phyloP scores from a whole-genome alignment of 805 yeast genomes.

The Kodamaea neixiangensis region DNA sequence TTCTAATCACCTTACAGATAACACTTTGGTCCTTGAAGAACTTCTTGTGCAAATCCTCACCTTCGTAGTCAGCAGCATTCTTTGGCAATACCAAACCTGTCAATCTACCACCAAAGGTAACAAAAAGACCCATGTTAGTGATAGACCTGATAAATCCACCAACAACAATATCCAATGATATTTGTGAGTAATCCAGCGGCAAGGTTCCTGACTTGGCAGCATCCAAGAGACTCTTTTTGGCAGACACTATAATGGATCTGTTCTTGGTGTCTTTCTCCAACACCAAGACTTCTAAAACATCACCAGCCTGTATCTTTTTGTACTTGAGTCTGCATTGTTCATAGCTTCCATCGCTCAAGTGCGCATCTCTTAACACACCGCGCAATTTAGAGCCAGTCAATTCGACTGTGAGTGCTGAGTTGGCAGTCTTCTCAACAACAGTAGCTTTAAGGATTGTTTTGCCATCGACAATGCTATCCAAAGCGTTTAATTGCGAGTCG shows the following conservation, averaged over 20 bases:
- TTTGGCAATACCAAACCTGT: conserved; percentile 83
- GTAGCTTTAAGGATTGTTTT: conserved; percentile 57
- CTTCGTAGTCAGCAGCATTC: conserved; percentile 47
- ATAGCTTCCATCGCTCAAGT: conserved; percentile 71
- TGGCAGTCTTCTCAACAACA: conserved; percentile 75
- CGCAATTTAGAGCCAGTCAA: conserved; percentile 48
- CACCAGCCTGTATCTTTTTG: conserved; percentile 66
- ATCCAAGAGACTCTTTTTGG: conserved; percentile 65
- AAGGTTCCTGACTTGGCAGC: conserved; percentile 56
- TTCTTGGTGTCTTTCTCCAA: conserved; percentile 66
- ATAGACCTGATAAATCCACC: conserved; percentile 79
- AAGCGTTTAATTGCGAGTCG: conserved; percentile 45
- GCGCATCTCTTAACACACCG: conserved; percentile 75
- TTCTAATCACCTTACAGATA: conserved; percentile 60
- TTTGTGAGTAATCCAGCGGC: conserved; percentile 63
- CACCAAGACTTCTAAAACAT: conserved; percentile 58
- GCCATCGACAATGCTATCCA: conserved; percentile 57
- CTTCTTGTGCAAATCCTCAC: conserved; percentile 51
- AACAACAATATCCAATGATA: conserved; percentile 49
- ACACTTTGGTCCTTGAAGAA: conserved; percentile 73
- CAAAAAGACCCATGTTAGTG: conserved; percentile 80
- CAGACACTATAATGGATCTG: conserved; percentile 61
- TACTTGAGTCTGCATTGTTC: conserved; percentile 68
- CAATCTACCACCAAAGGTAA: conserved; percentile 75
- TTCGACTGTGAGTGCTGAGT: conserved; percentile 66